Conservation (phyloP, 2,329 filamentous ascomycete genomes). For the Chaetomium sp. region DNA sequence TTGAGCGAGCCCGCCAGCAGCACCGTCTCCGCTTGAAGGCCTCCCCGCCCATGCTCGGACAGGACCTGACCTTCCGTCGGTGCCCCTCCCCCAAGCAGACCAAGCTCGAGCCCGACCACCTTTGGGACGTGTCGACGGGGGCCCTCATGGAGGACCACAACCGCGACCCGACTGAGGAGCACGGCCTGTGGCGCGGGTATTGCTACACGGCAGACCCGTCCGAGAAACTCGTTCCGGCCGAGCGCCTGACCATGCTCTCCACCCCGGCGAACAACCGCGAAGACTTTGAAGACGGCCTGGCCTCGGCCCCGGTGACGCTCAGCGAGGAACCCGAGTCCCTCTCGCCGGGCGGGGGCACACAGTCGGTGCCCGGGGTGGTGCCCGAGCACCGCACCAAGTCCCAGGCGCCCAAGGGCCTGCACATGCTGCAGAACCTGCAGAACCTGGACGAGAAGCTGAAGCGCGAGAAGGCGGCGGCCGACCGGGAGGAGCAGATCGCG, state of each 20-base stretch:
- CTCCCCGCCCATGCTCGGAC: constrained; percentile 85
- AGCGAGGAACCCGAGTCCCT: constrained; percentile 45
- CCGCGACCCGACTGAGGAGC: constrained; percentile 58
- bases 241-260: constrained; percentile 52
- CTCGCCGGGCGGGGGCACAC: constrained; percentile 5
- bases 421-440: constrained; percentile 54
- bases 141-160: constrained; percentile 50
- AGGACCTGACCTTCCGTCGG: constrained; percentile 76
- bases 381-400: constrained; percentile 36
- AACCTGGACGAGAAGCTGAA: constrained; percentile 55
- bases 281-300: constrained; percentile 43
- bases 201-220: constrained; percentile 51
- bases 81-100: constrained; percentile 84
- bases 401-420: constrained; percentile 47
- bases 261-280: constrained; percentile 48
- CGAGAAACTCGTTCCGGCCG: constrained; percentile 47
- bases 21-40: constrained; percentile 51
- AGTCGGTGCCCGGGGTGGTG: constrained; percentile 9
- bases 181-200: constrained; percentile 78
- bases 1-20: constrained; percentile 44
- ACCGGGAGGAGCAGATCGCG: constrained; percentile 56
- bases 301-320: constrained; percentile 37
- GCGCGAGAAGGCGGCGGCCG: constrained; percentile 53
- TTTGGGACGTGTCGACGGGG: constrained; percentile 52
- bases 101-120: constrained; percentile 78